These are phyloP conservation scores for Fragilaria radians DNA, from an alignment of 108 stramenopile species.

Conservation along the genomic window DNA sequence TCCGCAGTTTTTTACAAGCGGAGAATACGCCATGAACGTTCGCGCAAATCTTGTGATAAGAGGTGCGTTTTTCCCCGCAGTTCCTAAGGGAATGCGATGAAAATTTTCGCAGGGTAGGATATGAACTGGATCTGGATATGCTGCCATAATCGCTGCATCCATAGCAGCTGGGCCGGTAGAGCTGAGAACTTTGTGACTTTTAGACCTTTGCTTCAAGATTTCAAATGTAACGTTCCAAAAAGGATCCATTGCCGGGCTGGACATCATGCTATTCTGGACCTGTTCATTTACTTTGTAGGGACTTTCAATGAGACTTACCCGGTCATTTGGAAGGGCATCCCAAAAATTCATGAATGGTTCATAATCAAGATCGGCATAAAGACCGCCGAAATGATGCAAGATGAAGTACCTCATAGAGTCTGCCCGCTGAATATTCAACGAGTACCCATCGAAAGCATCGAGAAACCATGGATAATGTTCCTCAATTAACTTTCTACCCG, in stretches of 20 bases:
- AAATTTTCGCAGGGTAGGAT: not conserved
- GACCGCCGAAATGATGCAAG: not conserved
- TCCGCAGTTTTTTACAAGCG: not conserved
- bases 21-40: not conserved
- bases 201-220: not conserved
- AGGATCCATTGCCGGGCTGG: not conserved
- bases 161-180: not conserved
- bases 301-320: not conserved
- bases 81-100: not conserved
- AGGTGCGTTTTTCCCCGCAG: not conserved
- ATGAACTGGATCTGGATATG: not conserved
- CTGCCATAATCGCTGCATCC: not conserved
- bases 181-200: not conserved
- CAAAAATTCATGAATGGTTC: not conserved
- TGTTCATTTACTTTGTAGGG: not conserved
- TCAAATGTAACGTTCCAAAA: not conserved
- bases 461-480: not conserved
- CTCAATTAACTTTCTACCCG: not conserved
- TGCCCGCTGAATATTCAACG: not conserved
- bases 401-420: not conserved
- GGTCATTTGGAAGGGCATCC: not conserved
- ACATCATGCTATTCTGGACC: not conserved
- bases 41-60: not conserved
- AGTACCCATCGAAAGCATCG: not conserved
- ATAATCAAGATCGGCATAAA: not conserved